These are phyloP conservation scores for Adansonia rubrostipa DNA, from an alignment of 441 rosid species.

Conservation along the genomic window DNA sequence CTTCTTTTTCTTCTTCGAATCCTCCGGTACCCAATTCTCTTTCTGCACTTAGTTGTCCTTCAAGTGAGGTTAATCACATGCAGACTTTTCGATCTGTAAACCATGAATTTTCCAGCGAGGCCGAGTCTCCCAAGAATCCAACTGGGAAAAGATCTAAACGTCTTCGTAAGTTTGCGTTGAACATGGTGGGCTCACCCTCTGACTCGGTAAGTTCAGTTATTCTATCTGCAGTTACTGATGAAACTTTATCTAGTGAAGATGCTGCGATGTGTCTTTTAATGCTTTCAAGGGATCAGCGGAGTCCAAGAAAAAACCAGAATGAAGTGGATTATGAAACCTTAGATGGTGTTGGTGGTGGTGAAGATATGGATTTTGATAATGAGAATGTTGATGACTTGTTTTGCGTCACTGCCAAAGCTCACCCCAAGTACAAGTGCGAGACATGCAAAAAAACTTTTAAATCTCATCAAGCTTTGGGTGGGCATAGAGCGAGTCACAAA, in stretches of 20 bases:
- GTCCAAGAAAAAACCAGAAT: neutral
- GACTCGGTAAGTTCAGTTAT: slow-evolving; percentile 33
- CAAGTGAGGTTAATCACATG: neutral
- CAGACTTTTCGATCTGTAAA: slow-evolving; percentile 31
- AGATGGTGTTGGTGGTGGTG: neutral
- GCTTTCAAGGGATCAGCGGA: neutral
- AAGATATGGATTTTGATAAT: neutral
- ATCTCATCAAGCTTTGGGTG: slow-evolving; percentile 28
- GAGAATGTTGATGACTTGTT: neutral
- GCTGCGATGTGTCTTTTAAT: slow-evolving; percentile 16
- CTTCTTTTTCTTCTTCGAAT: neutral
- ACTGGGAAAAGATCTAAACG: slow-evolving; percentile 45
- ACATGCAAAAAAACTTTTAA: slow-evolving; percentile 8
- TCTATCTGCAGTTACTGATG: neutral
- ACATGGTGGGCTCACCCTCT: slow-evolving; percentile 13
- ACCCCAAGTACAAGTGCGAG: neutral
- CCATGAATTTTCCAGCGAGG: slow-evolving; percentile 29
- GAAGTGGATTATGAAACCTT: neutral
- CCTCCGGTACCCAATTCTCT: slow-evolving; percentile 25
- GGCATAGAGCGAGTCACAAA: slow-evolving; percentile 27
- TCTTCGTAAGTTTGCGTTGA: slow-evolving; percentile 13
- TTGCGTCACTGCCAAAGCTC: neutral
- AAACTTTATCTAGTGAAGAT: neutral
- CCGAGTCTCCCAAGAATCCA: slow-evolving; percentile 32
- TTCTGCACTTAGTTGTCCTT: slow-evolving; percentile 19